Percentiles rank a stretch among this genome's conserved stretches.
These are phyloP conservation scores for Botrytis deweyae DNA, from an alignment of 2,329 filamentous ascomycete genomes.

Conservation along the genomic window DNA sequence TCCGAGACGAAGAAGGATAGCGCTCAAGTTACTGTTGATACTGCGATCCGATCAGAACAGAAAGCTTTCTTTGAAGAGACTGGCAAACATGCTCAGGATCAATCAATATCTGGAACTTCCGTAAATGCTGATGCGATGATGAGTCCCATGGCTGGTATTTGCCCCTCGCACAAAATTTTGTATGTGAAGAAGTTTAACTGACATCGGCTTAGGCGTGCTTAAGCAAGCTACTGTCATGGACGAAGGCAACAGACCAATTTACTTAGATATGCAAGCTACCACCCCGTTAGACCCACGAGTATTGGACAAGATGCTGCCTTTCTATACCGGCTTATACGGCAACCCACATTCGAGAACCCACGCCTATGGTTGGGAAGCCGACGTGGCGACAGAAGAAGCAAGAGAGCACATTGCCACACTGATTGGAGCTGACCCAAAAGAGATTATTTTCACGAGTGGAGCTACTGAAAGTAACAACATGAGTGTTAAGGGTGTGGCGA, in stretches of 20 bases:
- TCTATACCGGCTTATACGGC: conserved; percentile 87
- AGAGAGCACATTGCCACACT: conserved; percentile 79
- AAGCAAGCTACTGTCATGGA: conserved; percentile 93
- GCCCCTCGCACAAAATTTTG: conserved; percentile 17
- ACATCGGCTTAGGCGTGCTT: conserved; percentile 60
- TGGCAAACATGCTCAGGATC: conserved; percentile 36
- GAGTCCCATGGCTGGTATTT: conserved; percentile 71
- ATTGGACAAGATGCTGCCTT: conserved; percentile 94
- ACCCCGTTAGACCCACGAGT: conserved; percentile 94
- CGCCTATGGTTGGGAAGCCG: conserved; percentile 97
- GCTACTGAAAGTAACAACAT: conserved; percentile 99
- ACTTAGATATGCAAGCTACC: conserved; percentile 97
- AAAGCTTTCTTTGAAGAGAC: conserved; percentile 67
- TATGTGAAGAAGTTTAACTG: conserved; percentile 28
- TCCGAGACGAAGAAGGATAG: conserved; percentile 76
- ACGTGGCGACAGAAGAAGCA: conserved; percentile 87
- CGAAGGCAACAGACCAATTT: conserved; percentile 89
- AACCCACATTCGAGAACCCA: conserved; percentile 98
- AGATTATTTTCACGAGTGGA: conserved; percentile 98
- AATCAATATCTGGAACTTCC: conserved; percentile 33
- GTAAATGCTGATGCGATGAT: conserved; percentile 58
- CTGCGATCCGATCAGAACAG: conserved; percentile 82
- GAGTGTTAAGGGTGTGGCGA: conserved; percentile 97
- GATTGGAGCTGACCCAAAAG: conserved; percentile 92
- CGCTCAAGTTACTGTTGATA: conserved; percentile 79